Conservation (phyloP, 2,329 filamentous ascomycete species). For the Juglanconis sp. region DNA sequence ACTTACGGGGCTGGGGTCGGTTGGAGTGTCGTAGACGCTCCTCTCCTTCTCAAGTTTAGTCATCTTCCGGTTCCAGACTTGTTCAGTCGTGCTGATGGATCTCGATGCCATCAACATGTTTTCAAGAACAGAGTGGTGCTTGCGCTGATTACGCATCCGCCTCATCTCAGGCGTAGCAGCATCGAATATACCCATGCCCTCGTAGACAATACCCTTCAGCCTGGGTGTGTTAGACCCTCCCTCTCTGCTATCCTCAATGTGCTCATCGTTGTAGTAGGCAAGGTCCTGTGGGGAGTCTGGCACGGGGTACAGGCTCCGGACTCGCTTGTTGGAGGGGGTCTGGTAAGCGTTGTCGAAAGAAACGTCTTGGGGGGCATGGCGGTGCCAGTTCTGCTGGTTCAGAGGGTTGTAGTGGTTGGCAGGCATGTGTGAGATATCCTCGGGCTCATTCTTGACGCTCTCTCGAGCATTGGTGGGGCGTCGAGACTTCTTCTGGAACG, state of each 20-base stretch:
- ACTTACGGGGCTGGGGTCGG: constrained; percentile 48
- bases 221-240: constrained; percentile 33
- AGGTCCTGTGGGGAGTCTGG: constrained; percentile 8
- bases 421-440: neutral
- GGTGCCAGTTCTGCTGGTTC: constrained; percentile 9
- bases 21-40: constrained; percentile 60
- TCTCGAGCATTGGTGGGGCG: neutral
- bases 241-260: constrained; percentile 24
- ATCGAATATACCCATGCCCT: constrained; percentile 80
- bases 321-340: neutral
- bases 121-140: constrained; percentile 67
- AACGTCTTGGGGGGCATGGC: neutral
- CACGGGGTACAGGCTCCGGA: neutral
- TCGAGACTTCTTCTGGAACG: constrained; percentile 1
- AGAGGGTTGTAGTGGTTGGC: constrained; percentile 3
- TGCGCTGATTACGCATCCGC: constrained; percentile 74
- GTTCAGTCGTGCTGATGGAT: constrained; percentile 61
- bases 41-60: constrained; percentile 50
- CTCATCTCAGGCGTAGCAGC: constrained; percentile 71
- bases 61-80: constrained; percentile 53
- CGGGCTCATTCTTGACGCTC: constrained; percentile 3
- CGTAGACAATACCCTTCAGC: constrained; percentile 72
- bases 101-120: constrained; percentile 64
- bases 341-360: neutral
- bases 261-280: constrained; percentile 13